These are phyloP conservation scores for Candida ovalis DNA, from an alignment of 805 yeast species.

Conservation along the genomic window DNA sequence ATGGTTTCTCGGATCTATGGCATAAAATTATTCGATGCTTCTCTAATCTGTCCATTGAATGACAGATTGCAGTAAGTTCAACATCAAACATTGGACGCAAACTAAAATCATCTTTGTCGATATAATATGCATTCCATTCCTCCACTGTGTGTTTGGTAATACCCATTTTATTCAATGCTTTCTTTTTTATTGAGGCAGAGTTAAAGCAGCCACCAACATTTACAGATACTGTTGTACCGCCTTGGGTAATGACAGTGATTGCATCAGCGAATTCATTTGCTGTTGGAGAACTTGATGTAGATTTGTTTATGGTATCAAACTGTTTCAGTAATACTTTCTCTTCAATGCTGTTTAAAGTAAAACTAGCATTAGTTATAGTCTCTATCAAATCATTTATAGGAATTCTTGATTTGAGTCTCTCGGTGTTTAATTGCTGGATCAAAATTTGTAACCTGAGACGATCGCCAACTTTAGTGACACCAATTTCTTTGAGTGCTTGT, in stretches of 20 bases:
- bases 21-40: constrained; percentile 70
- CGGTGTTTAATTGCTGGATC: constrained; percentile 42
- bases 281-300: constrained; percentile 1
- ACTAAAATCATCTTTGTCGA: constrained; percentile 41
- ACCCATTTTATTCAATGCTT: constrained; percentile 58
- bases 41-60: constrained; percentile 66
- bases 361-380: constrained; percentile 13
- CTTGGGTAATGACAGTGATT: constrained; percentile 69
- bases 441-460: constrained; percentile 64
- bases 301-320: neutral
- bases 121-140: constrained; percentile 55
- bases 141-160: constrained; percentile 39
- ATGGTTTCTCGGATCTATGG: constrained; percentile 59
- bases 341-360: constrained; percentile 16
- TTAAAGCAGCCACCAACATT: constrained; percentile 77
- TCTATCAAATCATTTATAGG: constrained; percentile 19
- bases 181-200: constrained; percentile 72
- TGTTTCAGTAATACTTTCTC: constrained; percentile 2
- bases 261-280: constrained; percentile 6
- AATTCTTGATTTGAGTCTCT: constrained; percentile 20
- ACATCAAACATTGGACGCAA: constrained; percentile 61
- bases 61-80: constrained; percentile 79
- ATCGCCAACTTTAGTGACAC: constrained; percentile 79
- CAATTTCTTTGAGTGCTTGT: constrained; percentile 64
- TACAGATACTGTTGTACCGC: constrained; percentile 65